phyloP scores from a whole-genome alignment of 306 rosid genomes.

The Ochetophila trinervis region DNA sequence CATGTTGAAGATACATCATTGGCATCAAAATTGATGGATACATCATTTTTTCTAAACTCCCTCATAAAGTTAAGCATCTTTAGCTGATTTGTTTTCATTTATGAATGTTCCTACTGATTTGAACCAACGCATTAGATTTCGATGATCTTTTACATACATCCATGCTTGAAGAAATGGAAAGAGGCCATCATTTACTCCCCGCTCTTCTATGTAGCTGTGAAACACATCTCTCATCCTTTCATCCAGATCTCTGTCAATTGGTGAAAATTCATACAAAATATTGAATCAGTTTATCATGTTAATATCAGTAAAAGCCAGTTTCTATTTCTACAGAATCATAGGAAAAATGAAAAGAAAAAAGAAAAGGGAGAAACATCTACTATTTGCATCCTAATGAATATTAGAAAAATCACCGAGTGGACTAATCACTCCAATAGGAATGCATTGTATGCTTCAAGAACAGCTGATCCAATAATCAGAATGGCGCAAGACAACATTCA shows the following conservation, averaged over 20 bases:
- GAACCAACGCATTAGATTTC: slow-evolving; percentile 86
- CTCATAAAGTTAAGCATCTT: slow-evolving; percentile 30
- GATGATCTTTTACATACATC: slow-evolving; percentile 90
- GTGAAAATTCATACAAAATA: slow-evolving; percentile 10
- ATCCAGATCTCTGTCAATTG: slow-evolving; percentile 67
- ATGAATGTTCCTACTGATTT: slow-evolving; percentile 62
- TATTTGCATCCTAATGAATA: no score
- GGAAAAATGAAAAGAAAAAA: neutral
- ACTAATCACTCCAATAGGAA: no score
- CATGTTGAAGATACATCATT: slow-evolving; percentile 1
- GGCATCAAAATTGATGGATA: neutral
- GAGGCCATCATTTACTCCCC: slow-evolving; percentile 76
- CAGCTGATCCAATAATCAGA: no score
- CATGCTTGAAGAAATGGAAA: slow-evolving; percentile 92
- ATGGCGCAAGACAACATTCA: no score
- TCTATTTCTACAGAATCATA: neutral
- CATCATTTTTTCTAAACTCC: neutral
- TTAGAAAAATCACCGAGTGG: no score
- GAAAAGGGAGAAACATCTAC: neutral
- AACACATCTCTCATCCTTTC: slow-evolving; percentile 73
- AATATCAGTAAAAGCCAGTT: neutral
- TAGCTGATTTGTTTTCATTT: slow-evolving; percentile 41
- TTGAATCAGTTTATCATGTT: neutral
- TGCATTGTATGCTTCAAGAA: no score
- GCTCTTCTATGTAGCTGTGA: slow-evolving; percentile 78